Evolutionary conservation across 768 basidiomycete genomes (phyloP).

Genomic region (Russula dissimulans): DNA sequence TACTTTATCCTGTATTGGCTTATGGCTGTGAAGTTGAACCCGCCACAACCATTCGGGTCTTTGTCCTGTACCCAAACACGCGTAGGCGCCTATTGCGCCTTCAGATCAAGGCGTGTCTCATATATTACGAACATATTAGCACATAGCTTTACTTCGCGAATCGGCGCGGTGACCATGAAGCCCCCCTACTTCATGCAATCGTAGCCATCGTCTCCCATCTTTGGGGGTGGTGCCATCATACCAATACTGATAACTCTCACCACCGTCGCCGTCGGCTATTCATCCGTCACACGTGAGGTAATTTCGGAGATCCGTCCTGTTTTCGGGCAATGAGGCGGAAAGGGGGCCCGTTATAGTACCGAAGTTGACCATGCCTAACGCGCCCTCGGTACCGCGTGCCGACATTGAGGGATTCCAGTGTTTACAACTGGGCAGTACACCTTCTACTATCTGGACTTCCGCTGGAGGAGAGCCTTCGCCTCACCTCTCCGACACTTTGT

Average conservation of each 20-base stretch:
- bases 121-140: not conserved
- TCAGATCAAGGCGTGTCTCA: not conserved
- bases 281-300: not conserved
- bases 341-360: not conserved
- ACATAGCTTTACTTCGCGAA: not conserved
- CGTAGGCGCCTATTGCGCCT: not conserved
- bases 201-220: not conserved
- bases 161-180: not conserved
- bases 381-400: not conserved
- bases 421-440: not conserved
- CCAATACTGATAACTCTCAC: not conserved
- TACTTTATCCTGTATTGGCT: not conserved
- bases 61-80: not conserved
- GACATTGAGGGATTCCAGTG: not conserved
- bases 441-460: not conserved
- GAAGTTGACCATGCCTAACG: not conserved
- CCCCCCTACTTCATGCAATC: not conserved
- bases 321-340: not conserved
- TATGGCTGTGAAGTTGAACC: not conserved
- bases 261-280: not conserved
- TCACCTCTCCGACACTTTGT: not conserved
- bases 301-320: not conserved
- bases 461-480: not conserved
- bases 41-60: not conserved
- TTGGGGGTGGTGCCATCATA: not conserved